Evolutionary conservation across 768 basidiomycete species (phyloP), one percentile per base, ranked within the genome.

Genomic region (Suillus variegatus): DNA sequence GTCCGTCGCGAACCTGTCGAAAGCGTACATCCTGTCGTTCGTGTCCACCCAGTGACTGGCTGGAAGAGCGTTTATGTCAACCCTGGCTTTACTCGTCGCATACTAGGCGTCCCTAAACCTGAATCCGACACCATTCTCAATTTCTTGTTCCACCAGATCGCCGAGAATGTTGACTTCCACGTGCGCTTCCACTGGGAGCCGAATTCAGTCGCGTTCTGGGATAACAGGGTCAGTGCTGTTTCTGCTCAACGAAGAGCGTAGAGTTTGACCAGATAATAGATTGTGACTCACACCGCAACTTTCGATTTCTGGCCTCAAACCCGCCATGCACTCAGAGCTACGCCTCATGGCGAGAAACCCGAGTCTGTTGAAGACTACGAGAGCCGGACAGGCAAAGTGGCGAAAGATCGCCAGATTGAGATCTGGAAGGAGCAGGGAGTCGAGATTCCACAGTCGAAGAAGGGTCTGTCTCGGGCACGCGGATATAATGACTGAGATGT

Each of bases 21-120:
- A 76, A 85, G 85, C 5, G 70, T 91, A 40, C 93, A 94, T 74
- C 93, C 93, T 20, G 80, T 95, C 56, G 90, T 95, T 62, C 88
- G 93, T 56, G 91, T 94, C 13, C 89, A 94, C 74, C 93, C 94
- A 22, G 88, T 83, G 2, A 95, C 93, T 1, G 92, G 93, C 14
- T 91, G 88, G 86, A 94, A 94, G 83, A 88, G 86, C 65, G 78
- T 95, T 67, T 94, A 88, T 71, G 88, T 94, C 72, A 94, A 95
- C 73, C 87, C 90, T 43, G 89, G 92, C 18, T 95, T 95, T 78
- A 93, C 91, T 3, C 86, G 90, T 49, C 86, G 88, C 63, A 90
- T 95, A 71, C 77, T 92, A 65, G 92, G 88, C 56, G 81, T 94
- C 13, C 91, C 92, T 28, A 94, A 93, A 76, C 84, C 88, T 0